These are phyloP conservation scores for Knufia fluminis DNA, from an alignment of 2,329 filamentous ascomycete genomes.

Conservation along the genomic window DNA sequence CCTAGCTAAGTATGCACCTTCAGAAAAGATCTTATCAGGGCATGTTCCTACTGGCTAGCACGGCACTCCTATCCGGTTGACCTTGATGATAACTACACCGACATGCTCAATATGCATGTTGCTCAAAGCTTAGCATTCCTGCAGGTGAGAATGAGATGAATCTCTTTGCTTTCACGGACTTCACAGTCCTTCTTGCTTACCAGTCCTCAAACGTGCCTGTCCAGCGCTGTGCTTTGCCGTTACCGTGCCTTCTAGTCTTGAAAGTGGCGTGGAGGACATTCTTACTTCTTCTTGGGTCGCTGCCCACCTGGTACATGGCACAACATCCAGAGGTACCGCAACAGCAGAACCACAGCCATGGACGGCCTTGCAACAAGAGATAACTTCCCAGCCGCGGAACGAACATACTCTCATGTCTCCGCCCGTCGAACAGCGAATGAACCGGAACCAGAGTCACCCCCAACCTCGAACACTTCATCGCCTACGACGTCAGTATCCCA, in stretches of 20 bases:
- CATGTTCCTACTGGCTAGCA: background rate
- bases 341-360: background rate
- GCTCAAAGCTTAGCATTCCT: background rate
- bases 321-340: background rate
- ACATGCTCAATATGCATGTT: too few relatives aligned
- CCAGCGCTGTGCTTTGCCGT: too few relatives aligned
- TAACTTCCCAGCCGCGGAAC: slow-evolving; percentile 7
- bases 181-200: background rate
- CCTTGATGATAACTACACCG: background rate
- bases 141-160: background rate
- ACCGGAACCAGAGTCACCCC: background rate
- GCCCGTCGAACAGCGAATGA: background rate
- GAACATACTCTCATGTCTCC: slow-evolving; percentile 8
- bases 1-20: background rate
- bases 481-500: background rate
- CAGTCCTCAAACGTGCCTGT: background rate
- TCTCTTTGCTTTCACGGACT: background rate
- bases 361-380: slow-evolving; percentile 6
- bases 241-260: too few relatives aligned
- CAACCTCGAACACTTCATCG: background rate
- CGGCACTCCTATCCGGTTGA: slow-evolving; percentile 3
- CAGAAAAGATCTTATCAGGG: background rate
- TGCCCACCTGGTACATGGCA: background rate
- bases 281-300: background rate
- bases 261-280: too few relatives aligned